Evolutionary conservation across 495 filamentous ascomycete species (phyloP).

Genomic region (Margaritispora aquatica): DNA sequence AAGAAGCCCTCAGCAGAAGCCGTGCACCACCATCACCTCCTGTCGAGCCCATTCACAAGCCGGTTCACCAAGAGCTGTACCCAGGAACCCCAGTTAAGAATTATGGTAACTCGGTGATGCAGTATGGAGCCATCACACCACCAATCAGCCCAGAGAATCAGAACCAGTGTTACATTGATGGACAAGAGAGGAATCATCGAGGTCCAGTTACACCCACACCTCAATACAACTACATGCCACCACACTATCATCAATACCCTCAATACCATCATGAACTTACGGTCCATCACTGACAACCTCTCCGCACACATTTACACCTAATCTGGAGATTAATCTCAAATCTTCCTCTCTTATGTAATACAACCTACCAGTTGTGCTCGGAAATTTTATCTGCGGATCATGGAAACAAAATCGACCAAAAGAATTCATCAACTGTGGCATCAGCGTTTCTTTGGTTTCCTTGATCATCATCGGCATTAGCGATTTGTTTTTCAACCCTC

Average conservation of each 20-base stretch:
- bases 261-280: constrained; percentile 20
- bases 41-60: constrained; percentile 48
- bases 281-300: constrained; percentile 17
- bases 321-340: background rate
- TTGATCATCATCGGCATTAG: constrained; percentile 11
- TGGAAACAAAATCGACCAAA: background rate
- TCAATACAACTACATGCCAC: constrained; percentile 17
- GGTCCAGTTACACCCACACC: constrained; percentile 47
- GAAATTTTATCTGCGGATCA: background rate
- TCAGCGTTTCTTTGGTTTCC: constrained; percentile 4
- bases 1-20: constrained; percentile 64
- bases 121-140: constrained; percentile 84
- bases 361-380: constrained; percentile 1
- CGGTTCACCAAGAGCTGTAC: constrained; percentile 38
- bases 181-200: no score
- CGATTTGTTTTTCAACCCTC: constrained; percentile 1
- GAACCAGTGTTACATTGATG: constrained; percentile 39
- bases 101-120: constrained; percentile 45
- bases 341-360: constrained; percentile 1
- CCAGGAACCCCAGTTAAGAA: constrained; percentile 84
- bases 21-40: constrained; percentile 61
- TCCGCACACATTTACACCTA: background rate
- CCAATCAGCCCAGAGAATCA: constrained; percentile 85
- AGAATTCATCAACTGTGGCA: constrained; percentile 4
- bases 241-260: constrained; percentile 27